These are phyloP conservation scores for Rhododendron molle DNA, from an alignment of 148 eudicot species.

Conservation along the genomic window DNA sequence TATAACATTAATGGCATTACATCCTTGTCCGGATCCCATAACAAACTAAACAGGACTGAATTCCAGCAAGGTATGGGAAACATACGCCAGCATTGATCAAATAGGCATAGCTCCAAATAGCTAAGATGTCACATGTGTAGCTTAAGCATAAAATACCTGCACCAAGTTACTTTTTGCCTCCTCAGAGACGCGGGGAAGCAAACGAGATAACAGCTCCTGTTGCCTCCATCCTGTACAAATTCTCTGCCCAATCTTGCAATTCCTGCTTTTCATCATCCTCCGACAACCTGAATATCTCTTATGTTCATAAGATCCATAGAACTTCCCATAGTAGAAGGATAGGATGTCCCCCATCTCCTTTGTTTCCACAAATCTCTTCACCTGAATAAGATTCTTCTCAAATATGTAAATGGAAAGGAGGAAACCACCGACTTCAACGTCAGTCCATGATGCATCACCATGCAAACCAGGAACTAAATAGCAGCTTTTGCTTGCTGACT, in stretches of 20 bases:
- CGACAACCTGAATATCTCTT: conserved; percentile 22
- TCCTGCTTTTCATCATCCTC: conserved; percentile 19
- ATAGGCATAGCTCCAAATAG: not conserved
- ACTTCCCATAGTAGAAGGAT: conserved; percentile 27
- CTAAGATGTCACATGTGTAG: not conserved
- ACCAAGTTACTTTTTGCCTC: conserved; percentile 16
- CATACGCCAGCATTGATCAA: not conserved
- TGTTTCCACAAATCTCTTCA: conserved; percentile 23
- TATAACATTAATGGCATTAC: not conserved
- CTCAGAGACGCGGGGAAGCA: conserved; percentile 23
- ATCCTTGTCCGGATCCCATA: not conserved
- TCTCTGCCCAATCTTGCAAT: conserved; percentile 14
- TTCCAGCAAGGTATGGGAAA: not conserved
- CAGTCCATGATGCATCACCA: conserved; percentile 17
- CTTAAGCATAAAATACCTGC: conserved; percentile 22
- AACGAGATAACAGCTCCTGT: conserved; percentile 29
- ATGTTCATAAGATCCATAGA: conserved; percentile 19
- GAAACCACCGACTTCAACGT: conserved; percentile 17
- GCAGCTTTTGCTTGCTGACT: not conserved
- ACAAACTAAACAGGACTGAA: not conserved
- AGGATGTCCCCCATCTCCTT: conserved; percentile 24
- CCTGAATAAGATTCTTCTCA: conserved; percentile 20
- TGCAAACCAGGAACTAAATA: conserved; percentile 10
- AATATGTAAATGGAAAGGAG: conserved; percentile 22
- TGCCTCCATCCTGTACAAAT: conserved; percentile 28